Percentiles rank a stretch among this genome's conserved stretches.
These are phyloP conservation scores for Sclerotinia glacialis DNA, from an alignment of 2,329 filamentous ascomycete species.

Conservation along the genomic window DNA sequence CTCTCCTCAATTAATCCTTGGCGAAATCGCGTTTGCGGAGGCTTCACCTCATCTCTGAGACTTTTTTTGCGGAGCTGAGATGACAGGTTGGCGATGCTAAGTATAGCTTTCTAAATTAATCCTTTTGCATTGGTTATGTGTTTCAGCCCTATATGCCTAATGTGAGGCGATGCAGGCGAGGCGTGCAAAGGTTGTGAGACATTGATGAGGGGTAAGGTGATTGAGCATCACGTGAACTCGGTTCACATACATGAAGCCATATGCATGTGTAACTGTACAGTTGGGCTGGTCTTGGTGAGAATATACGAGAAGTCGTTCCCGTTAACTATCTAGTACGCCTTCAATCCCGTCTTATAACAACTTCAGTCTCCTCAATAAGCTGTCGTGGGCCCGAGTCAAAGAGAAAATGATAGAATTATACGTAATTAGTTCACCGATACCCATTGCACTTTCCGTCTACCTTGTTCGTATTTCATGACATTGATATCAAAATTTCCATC, in stretches of 20 bases:
- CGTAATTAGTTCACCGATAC: too few relatives aligned
- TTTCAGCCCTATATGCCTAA: constrained; percentile 13
- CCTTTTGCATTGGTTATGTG: neutral
- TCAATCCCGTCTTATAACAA: neutral
- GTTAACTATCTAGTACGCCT: neutral
- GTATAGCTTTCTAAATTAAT: neutral
- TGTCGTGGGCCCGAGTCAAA: neutral
- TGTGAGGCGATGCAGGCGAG: neutral
- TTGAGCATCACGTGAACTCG: neutral
- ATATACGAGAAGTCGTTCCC: neutral
- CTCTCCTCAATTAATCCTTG: neutral
- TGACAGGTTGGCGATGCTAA: neutral
- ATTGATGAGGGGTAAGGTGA: neutral
- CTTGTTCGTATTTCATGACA: too few relatives aligned
- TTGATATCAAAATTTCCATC: too few relatives aligned
- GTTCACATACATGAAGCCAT: neutral
- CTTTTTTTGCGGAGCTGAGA: constrained; percentile 4
- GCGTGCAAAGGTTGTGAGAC: neutral
- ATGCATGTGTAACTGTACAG: neutral
- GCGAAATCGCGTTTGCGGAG: neutral
- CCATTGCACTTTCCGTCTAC: too few relatives aligned
- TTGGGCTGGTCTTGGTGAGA: neutral
- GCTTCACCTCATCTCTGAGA: neutral
- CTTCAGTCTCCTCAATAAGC: neutral
- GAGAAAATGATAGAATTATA: too few relatives aligned